Evolutionary conservation across 2,329 filamentous ascomycete genomes (phyloP), one percentile per base, ranked within the genome.

Genomic region (Colletotrichum graminicola): DNA sequence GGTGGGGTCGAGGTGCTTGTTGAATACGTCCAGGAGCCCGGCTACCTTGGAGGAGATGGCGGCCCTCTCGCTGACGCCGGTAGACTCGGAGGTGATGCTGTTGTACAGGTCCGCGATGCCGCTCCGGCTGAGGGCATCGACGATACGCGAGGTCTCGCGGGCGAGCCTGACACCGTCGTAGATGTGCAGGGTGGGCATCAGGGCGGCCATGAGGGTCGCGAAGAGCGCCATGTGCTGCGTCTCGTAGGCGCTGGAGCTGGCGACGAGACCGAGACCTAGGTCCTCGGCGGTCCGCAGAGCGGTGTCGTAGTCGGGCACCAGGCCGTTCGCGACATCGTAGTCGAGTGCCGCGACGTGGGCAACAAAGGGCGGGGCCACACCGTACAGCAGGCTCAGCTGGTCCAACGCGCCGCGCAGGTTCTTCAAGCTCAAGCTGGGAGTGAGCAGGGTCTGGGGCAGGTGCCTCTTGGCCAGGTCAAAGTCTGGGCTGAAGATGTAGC

Each of bases 401-500:
- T 98, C 95, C 60, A 99, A 87, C 36, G 93, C 89, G n/a, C 91
- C 85, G 52, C 94, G 93, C 78, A 99, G 88, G 79, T 93, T 92
- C 72, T 90, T 89, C 75, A 99, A 85, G 75, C 92, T 95, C 56
- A 93, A 91, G 0, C 94, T 95, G 3, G 94, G 94, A 12, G 94
- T 95, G 74, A 99, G 84, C 74, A 99, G 91, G 21, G 94, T 91
- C 87, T 99, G 96, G 3, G 96, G 95, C 70, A 98, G 91, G 79
- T 96, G 91, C 75, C 95, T 91, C 87, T 96, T 98, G 85, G 89
- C 90, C 77, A 97, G 83, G 80, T 98, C 95, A 78, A 97, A 98
- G 83, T 99, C 96, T 78, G 94, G 94, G 73, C 95, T 98, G 87
- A 98, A 99, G 80, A 98, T 93, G 84, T 99, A 99, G 68, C 96